Conservation (phyloP, 2,329 filamentous ascomycete species). For the Karstenula rhodostoma region DNA sequence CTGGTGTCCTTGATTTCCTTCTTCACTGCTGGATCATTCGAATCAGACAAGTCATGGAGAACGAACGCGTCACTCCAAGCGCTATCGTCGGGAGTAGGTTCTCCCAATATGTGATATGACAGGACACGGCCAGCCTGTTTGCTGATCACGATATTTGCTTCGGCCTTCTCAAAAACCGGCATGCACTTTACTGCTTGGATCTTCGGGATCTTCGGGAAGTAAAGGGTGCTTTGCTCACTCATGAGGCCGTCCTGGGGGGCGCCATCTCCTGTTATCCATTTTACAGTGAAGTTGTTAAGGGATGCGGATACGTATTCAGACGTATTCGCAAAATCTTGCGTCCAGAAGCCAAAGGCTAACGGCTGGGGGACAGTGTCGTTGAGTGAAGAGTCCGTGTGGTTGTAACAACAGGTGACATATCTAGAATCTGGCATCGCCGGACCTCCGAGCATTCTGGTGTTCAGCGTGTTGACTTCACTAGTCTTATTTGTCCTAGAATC, state of each 20-base stretch:
- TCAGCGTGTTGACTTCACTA: not conserved
- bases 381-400: slow-evolving; percentile 8
- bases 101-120: slow-evolving; percentile 15
- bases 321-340: slow-evolving; percentile 9
- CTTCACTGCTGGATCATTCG: slow-evolving; percentile 5
- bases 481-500: slow-evolving; percentile 3
- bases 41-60: slow-evolving; percentile 14
- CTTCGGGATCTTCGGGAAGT: slow-evolving; percentile 17
- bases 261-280: slow-evolving; percentile 20
- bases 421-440: slow-evolving; percentile 3
- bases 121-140: slow-evolving; percentile 16
- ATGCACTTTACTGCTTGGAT: slow-evolving; percentile 22
- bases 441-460: not conserved
- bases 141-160: slow-evolving; percentile 20
- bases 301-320: not conserved
- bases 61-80: slow-evolving; percentile 22
- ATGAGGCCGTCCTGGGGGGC: not conserved
- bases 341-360: slow-evolving; percentile 21
- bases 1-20: not conserved
- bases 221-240: not conserved
- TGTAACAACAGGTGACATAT: slow-evolving; percentile 14
- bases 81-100: slow-evolving; percentile 6
- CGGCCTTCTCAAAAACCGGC: slow-evolving; percentile 22
- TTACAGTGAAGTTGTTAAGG: slow-evolving; percentile 20
- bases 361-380: not conserved